Conservation (phyloP, 2,329 filamentous ascomycete species). For the Beauveria asiatica region DNA sequence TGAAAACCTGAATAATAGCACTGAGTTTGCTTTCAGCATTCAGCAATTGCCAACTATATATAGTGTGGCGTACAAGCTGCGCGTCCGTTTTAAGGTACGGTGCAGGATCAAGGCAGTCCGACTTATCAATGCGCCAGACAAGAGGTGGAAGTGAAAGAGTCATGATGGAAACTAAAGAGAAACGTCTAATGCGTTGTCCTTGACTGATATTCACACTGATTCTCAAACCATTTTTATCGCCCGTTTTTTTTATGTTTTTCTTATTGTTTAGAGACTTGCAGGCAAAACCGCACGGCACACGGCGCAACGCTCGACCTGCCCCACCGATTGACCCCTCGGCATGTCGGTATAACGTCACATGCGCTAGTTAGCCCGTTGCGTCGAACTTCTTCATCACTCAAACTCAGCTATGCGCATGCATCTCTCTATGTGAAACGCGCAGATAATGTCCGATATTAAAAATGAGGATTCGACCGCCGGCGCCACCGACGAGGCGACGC, state of each 20-base stretch:
- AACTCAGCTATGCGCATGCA: background rate
- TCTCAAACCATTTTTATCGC: background rate
- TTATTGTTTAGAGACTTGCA: too few relatives aligned
- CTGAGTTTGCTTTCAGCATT: too few relatives aligned
- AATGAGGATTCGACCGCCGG: constrained; percentile 9
- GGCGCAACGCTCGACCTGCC: background rate
- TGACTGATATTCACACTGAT: too few relatives aligned
- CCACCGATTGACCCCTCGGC: constrained; percentile 7
- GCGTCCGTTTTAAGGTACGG: too few relatives aligned
- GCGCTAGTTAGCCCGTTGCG: background rate
- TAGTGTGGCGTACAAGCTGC: too few relatives aligned
- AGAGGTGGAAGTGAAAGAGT: too few relatives aligned
- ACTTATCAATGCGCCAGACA: too few relatives aligned
- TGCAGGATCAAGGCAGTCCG: too few relatives aligned
- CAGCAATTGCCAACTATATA: too few relatives aligned
- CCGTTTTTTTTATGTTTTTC: background rate
- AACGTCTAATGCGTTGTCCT: too few relatives aligned
- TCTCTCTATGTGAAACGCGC: background rate
- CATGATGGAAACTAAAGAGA: too few relatives aligned
- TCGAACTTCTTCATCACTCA: background rate
- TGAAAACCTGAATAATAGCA: too few relatives aligned
- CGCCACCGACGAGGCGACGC: constrained; percentile 10
- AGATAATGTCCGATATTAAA: constrained; percentile 10
- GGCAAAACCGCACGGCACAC: background rate
- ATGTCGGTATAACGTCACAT: constrained; percentile 11